These are phyloP conservation scores for Fomitopsis serialis DNA, from an alignment of 768 basidiomycete species.

Conservation along the genomic window DNA sequence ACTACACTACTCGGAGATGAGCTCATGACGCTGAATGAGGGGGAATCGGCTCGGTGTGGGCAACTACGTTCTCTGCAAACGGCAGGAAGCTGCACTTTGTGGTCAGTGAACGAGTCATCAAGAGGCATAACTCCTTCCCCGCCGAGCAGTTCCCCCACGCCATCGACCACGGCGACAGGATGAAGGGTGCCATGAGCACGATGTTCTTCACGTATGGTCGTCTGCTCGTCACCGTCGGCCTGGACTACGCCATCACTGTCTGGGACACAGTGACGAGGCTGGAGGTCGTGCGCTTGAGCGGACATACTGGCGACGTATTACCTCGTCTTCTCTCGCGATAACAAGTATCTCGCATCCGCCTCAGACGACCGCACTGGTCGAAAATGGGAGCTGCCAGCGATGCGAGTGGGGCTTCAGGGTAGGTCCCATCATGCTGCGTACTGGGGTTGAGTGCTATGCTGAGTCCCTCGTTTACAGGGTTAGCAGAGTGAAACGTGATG, in stretches of 20 bases:
- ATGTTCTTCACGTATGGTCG: background rate
- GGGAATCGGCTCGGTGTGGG: background rate
- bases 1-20: background rate
- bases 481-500: no score
- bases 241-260: constrained; percentile 5
- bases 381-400: background rate
- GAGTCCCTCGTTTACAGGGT: no score
- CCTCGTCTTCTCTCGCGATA: constrained; percentile 31
- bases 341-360: constrained; percentile 39
- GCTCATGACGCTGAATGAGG: background rate
- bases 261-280: constrained; percentile 2
- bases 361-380: constrained; percentile 44
- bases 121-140: constrained; percentile 35
- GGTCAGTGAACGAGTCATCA: constrained; percentile 33
- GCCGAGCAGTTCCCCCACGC: constrained; percentile 24
- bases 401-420: no score
- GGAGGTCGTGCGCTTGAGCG: background rate
- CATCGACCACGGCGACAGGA: constrained; percentile 2
- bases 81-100: constrained; percentile 5
- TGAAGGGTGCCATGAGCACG: constrained; percentile 9
- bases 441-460: no score
- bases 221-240: background rate
- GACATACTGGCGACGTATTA: constrained; percentile 6
- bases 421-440: no score
- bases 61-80: constrained; percentile 5